A percentile compares a stretch with the other conserved stretches of the same genome.
Conservation (phyloP, 345 rosid species). For the Bruguiera gymnorhiza region DNA sequence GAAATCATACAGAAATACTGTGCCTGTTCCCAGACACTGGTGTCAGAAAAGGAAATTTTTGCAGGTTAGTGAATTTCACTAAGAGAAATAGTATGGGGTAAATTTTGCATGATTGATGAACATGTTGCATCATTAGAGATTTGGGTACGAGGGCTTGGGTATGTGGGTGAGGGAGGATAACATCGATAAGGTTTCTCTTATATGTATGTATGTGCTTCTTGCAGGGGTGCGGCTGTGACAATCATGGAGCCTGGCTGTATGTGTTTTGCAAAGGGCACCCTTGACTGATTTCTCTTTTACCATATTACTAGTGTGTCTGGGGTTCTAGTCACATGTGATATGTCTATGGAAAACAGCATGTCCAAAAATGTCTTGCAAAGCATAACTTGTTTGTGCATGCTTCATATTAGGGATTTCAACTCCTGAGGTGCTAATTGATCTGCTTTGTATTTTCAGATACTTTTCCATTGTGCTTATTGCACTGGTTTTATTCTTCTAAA, state of each 20-base stretch:
- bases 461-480: slow-evolving; percentile 45
- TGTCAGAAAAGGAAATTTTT: slow-evolving; percentile 96
- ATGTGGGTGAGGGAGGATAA: slow-evolving; percentile 56
- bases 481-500: slow-evolving; percentile 36
- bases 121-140: slow-evolving; percentile 39
- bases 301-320: slow-evolving; percentile 39
- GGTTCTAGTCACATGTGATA: slow-evolving; percentile 32
- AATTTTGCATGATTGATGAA: slow-evolving; percentile 46
- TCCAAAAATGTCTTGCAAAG: neutral
- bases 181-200: slow-evolving; percentile 87
- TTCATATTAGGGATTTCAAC: slow-evolving; percentile 19
- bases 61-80: slow-evolving; percentile 64
- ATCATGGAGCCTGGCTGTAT: slow-evolving; percentile 96
- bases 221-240: slow-evolving; percentile 95
- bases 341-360: slow-evolving; percentile 15
- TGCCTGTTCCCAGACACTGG: slow-evolving; percentile 99
- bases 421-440: slow-evolving; percentile 42
- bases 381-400: slow-evolving; percentile 17
- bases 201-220: slow-evolving; percentile 97
- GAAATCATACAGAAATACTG: slow-evolving; percentile 91
- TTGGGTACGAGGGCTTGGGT: slow-evolving; percentile 46
- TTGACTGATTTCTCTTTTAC: slow-evolving; percentile 39
- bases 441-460: slow-evolving; percentile 59
- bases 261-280: slow-evolving; percentile 66
- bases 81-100: slow-evolving; percentile 20